Percentiles rank a stretch among this genome's conserved stretches.
Evolutionary conservation across 371 early-diverging fungal species (phyloP).

Genomic region (Rhizopus microsporus): DNA sequence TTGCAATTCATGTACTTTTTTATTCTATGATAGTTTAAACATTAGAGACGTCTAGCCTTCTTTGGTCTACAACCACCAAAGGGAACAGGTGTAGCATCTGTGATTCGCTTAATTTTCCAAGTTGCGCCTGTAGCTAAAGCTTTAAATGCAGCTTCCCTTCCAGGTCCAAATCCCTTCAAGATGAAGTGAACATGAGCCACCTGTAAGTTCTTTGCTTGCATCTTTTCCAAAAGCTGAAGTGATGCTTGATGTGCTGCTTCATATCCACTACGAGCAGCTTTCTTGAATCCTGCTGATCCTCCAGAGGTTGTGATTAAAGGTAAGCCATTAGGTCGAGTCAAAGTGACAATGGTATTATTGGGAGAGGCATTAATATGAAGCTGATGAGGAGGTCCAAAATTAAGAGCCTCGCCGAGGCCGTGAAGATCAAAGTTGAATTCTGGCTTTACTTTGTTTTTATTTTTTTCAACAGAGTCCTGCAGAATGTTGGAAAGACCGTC

Average conservation of each 20-base stretch:
- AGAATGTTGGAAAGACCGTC: constrained; percentile 4
- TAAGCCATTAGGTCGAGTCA: constrained; percentile 74
- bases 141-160: constrained; percentile 90
- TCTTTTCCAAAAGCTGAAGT: constrained; percentile 66
- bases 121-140: constrained; percentile 63
- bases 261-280: constrained; percentile 85
- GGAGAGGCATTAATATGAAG: constrained; percentile 79
- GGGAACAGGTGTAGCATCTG: constrained; percentile 90
- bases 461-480: constrained; percentile 7
- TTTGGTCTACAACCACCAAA: constrained; percentile 95
- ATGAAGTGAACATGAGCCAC: constrained; percentile 73
- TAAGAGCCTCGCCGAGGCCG: constrained; percentile 14
- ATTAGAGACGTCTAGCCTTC: constrained; percentile 83
- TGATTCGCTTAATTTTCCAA: constrained; percentile 78
- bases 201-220: constrained; percentile 64
- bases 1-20: background rate
- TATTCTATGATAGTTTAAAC: constrained; percentile 4
- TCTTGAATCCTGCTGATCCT: constrained; percentile 87
- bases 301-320: constrained; percentile 76
- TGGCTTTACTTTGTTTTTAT: constrained; percentile 5
- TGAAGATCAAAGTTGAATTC: constrained; percentile 1
- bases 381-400: constrained; percentile 40
- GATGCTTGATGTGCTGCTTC: constrained; percentile 96
- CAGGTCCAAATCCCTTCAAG: constrained; percentile 91
- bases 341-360: constrained; percentile 91